A percentile compares a stretch with the other conserved stretches of the same genome.
These are phyloP conservation scores for Leucocoprinus sp. DNA, from an alignment of 768 basidiomycete genomes.

Conservation along the genomic window DNA sequence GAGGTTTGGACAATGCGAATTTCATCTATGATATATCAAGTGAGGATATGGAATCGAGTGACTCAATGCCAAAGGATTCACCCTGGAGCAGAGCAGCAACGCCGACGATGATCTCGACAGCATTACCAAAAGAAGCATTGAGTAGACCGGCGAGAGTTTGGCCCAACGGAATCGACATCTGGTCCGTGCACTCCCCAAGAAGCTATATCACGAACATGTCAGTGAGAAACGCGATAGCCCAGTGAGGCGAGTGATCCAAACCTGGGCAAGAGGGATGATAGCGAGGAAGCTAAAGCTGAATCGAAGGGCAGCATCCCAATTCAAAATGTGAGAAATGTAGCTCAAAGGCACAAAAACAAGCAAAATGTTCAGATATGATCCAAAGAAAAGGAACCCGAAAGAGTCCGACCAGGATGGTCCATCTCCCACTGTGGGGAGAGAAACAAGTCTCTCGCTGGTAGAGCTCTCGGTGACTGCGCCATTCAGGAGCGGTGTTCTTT, in stretches of 20 bases:
- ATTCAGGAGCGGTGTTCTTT: constrained; percentile 39
- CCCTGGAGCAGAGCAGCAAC: constrained; percentile 77
- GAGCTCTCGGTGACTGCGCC: constrained; percentile 24
- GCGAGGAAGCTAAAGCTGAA: constrained; percentile 74
- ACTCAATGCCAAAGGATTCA: constrained; percentile 19
- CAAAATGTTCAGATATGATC: constrained; percentile 66
- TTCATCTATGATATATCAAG: constrained; percentile 41
- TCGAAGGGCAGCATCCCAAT: constrained; percentile 72
- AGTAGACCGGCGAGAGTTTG: constrained; percentile 81
- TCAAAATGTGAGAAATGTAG: constrained; percentile 48
- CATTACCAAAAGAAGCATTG: constrained; percentile 80
- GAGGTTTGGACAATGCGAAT: constrained; percentile 90
- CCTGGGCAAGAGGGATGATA: constrained; percentile 84
- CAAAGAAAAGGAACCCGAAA: constrained; percentile 51
- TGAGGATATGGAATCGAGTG: constrained; percentile 5
- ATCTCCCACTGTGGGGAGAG: constrained; percentile 46
- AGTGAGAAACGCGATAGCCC: constrained; percentile 1
- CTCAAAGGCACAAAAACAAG: constrained; percentile 77
- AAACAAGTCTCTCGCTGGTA: constrained; percentile 26
- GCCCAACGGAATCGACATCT: constrained; percentile 69
- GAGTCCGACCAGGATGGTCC: constrained; percentile 57
- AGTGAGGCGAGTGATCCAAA: constrained; percentile 22
- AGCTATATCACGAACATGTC: constrained; percentile 31
- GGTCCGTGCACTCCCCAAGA: constrained; percentile 76
- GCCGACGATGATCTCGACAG: constrained; percentile 86